A percentile compares a stretch with the other conserved stretches of the same genome.
Conservation (phyloP, 768 basidiomycete species). For the Rhodotorula diobovata region DNA sequence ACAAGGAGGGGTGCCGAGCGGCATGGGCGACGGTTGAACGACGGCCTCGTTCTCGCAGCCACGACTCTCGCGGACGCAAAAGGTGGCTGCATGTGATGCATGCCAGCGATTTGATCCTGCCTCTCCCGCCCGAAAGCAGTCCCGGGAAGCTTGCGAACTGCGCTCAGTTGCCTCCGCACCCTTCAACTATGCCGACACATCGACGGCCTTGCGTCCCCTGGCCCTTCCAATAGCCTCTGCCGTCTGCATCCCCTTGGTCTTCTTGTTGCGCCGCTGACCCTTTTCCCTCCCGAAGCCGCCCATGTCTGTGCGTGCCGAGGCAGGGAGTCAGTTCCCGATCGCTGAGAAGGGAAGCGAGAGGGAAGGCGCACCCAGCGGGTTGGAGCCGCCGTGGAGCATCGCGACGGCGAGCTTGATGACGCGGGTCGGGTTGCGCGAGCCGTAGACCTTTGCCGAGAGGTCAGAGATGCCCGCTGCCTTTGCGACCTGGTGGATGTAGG, state of each 20-base stretch:
- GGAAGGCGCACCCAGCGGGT: conserved; percentile 58
- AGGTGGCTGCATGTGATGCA: too few relatives aligned
- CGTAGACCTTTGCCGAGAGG: conserved; percentile 89
- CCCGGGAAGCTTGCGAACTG: too few relatives aligned
- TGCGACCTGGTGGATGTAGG: conserved; percentile 74
- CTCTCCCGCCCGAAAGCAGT: too few relatives aligned
- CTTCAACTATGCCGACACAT: not conserved
- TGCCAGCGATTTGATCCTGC: too few relatives aligned
- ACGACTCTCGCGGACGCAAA: too few relatives aligned
- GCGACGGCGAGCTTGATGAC: conserved; percentile 80
- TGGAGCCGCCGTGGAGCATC: conserved; percentile 78
- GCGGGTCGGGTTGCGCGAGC: conserved; percentile 76
- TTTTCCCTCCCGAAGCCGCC: conserved; percentile 33
- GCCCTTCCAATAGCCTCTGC: conserved; percentile 32
- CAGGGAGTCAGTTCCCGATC: not conserved
- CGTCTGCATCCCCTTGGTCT: conserved; percentile 37
- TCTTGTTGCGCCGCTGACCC: conserved; percentile 39
- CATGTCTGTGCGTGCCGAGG: conserved; percentile 25
- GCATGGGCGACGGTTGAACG: too few relatives aligned
- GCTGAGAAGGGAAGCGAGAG: not conserved
- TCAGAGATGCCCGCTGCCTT: conserved; percentile 94
- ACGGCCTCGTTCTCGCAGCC: too few relatives aligned
- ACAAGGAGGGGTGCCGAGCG: too few relatives aligned
- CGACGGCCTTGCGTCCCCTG: conserved; percentile 24
- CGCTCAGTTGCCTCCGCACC: not conserved